These are phyloP conservation scores for Penicillium sp. DNA, from an alignment of 2,329 filamentous ascomycete genomes.

Conservation along the genomic window DNA sequence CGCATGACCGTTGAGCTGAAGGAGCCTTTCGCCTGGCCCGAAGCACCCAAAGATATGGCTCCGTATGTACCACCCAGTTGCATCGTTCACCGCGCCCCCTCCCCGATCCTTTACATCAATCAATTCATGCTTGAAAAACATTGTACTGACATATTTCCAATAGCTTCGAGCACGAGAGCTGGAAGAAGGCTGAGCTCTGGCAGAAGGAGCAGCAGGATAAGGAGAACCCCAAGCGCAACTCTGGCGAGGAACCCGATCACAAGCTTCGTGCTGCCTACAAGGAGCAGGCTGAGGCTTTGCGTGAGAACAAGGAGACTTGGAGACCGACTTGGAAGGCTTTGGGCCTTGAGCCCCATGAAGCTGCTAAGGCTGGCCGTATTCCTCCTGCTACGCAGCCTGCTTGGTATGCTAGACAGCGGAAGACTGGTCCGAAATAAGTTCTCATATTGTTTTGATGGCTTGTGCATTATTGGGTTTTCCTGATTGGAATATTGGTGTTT, in stretches of 20 bases:
- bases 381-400: constrained; percentile 5
- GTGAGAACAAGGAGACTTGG: constrained; percentile 65
- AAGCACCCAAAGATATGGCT: constrained; percentile 61
- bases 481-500: constrained; percentile 18
- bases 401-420: constrained; percentile 10
- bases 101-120: neutral
- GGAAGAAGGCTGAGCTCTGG: constrained; percentile 52
- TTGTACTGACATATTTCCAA: constrained; percentile 15
- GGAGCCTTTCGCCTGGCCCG: constrained; percentile 86
- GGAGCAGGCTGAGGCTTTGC: constrained; percentile 63
- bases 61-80: constrained; percentile 48
- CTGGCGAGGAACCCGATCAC: constrained; percentile 24
- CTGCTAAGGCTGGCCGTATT: constrained; percentile 7
- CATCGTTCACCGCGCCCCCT: neutral
- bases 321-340: constrained; percentile 50
- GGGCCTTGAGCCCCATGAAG: constrained; percentile 35
- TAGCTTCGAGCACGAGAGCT: constrained; percentile 65
- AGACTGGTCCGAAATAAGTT: constrained; percentile 11
- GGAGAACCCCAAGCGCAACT: constrained; percentile 37
- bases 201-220: constrained; percentile 37
- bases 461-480: constrained; percentile 17
- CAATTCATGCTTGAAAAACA: neutral
- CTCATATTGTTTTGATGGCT: constrained; percentile 1
- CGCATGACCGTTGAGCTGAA: constrained; percentile 93
- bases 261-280: constrained; percentile 48